Base-by-base conservation (phyloP, 2,329 filamentous ascomycete species). In the Myriosclerotinia curreyana region DNA sequence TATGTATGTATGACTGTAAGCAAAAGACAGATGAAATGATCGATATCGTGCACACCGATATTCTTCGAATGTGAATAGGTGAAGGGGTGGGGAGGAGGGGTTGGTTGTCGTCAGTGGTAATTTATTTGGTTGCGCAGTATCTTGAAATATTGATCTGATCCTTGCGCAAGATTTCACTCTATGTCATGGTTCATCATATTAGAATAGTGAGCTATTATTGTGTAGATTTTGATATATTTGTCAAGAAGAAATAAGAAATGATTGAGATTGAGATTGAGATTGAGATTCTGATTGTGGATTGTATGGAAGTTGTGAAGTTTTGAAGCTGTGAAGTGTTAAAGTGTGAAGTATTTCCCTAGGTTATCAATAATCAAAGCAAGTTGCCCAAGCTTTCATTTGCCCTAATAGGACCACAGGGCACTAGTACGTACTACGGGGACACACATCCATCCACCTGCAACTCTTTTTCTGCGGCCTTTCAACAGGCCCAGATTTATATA, bases 31-130 rank as follows among this genome's bases (percentile, higher is more conserved):
- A 54, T 49, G 17, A 40, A 36, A 46, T 36, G 14, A 55, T 28
- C 20, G 25, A 38, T 46, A 53, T 49, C 44, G 53, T 60, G 61
- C 34, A 59, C 34, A 40, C 38, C 42, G 61, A 50, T 48, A 58
- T 31, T 58, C 28, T 40, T 38, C 46, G 28, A 50, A 34, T 36
- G 50, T 56, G 60, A 40, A 34, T 60, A 22, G 55, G 48, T 59
- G 42, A 64, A 22, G 46, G 38, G 62, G 62, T 60, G 62, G 62
- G 56, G 55, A 53, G 55, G 62, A 64, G 62, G 62, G 56, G 54
- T 60, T 60, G 36, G 46, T 52, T 52, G 40, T 52, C 55, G 48
- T 60, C 48, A 53, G 48, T 64, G 20, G 38, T 55, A 25, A 48
- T 63, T 63, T 59, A 51, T 63, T 59, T 63, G 31, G 34, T 38